phyloP scores from a whole-genome alignment of 129 eudicot species.

The carrot (Daucus carota) region DH1_v3.0 NC_030386.2:19503501-19504000 shows the following conservation, averaged over 20 bases:
- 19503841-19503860: constrained; percentile 7
- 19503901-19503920: no score
- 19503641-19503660: constrained; percentile 7
- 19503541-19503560: neutral
- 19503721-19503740: neutral
- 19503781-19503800: constrained; percentile 9
- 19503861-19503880: constrained; percentile 9
- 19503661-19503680: constrained; percentile 15
- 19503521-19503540: neutral
- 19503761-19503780: constrained; percentile 6
- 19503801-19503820: neutral
- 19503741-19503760: constrained; percentile 7
- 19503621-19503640: constrained; percentile 6
- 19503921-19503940: no score
- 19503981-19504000: neutral
- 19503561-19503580: neutral
- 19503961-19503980: neutral
- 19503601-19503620: constrained; percentile 10
- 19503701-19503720: neutral
- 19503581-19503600: neutral
- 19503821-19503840: neutral
- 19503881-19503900: neutral
- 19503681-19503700: neutral
- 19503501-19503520: constrained; percentile 26
- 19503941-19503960: no score